Conservation (phyloP, 148 eudicot species). For the Heliamphora exappendiculata region DNA sequence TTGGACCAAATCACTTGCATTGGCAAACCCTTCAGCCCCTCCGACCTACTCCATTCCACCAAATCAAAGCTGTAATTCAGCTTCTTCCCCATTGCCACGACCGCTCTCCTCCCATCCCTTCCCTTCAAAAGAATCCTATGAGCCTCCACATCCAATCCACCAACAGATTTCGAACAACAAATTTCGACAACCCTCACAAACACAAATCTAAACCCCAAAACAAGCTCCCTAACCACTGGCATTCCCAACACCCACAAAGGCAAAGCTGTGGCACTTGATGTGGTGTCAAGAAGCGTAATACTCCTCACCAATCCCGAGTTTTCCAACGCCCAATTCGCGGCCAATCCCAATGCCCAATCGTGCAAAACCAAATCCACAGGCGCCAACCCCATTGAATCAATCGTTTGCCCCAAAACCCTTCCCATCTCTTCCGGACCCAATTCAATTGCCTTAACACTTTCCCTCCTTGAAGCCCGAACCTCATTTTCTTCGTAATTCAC, state of each 20-base stretch:
- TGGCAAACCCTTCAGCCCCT: constrained; percentile 61
- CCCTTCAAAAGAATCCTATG: constrained; percentile 71
- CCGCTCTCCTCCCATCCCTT: constrained; percentile 51
- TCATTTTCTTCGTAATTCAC: constrained; percentile 43
- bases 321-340: constrained; percentile 72
- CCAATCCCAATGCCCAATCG: constrained; percentile 71
- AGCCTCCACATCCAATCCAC: constrained; percentile 44
- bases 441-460: constrained; percentile 40
- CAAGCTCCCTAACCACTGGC: constrained; percentile 56
- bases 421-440: constrained; percentile 64
- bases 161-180: constrained; percentile 45
- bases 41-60: constrained; percentile 64
- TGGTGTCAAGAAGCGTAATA: constrained; percentile 53
- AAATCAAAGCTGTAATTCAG: constrained; percentile 71
- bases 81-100: constrained; percentile 64
- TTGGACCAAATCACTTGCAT: constrained; percentile 77
- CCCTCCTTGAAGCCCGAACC: constrained; percentile 31
- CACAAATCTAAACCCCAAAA: constrained; percentile 48
- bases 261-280: constrained; percentile 43
- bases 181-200: constrained; percentile 48
- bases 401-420: constrained; percentile 68
- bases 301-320: constrained; percentile 56
- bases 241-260: constrained; percentile 59
- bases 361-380: constrained; percentile 82
- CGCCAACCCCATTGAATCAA: constrained; percentile 60